Evolutionary conservation across 805 yeast genomes (phyloP).

Genomic region (Pichia californica): DNA sequence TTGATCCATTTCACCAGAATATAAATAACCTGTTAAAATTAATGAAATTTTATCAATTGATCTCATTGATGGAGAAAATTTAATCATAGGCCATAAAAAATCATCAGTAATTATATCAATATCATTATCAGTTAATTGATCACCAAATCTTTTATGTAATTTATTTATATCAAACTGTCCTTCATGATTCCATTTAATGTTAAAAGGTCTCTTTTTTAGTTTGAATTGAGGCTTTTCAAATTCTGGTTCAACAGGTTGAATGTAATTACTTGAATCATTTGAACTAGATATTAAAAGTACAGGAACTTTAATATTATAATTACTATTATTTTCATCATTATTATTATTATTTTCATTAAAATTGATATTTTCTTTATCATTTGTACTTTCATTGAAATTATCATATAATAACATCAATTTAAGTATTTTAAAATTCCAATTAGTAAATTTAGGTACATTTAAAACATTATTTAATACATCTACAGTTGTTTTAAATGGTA

Average conservation of each 20-base stretch:
- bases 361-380: neutral
- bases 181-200: slow-evolving; percentile 1
- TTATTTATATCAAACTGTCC: neutral
- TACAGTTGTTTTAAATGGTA: neutral
- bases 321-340: neutral
- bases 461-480: neutral
- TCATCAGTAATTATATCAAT: neutral
- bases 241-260: neutral
- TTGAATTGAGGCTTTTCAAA: neutral
- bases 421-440: neutral
- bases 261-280: neutral
- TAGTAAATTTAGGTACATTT: neutral
- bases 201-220: neutral
- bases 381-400: too few species aligned
- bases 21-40: neutral
- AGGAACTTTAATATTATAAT: neutral
- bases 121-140: neutral
- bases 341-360: too few species aligned
- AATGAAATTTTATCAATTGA: neutral
- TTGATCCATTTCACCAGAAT: neutral
- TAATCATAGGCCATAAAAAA: neutral
- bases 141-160: neutral
- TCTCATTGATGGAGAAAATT: neutral
- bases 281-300: neutral
- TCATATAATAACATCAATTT: neutral